A percentile compares a stretch with the other conserved stretches of the same genome.
These are phyloP conservation scores for Deakozyma indianensis DNA, from an alignment of 805 yeast genomes.

Conservation along the genomic window DNA sequence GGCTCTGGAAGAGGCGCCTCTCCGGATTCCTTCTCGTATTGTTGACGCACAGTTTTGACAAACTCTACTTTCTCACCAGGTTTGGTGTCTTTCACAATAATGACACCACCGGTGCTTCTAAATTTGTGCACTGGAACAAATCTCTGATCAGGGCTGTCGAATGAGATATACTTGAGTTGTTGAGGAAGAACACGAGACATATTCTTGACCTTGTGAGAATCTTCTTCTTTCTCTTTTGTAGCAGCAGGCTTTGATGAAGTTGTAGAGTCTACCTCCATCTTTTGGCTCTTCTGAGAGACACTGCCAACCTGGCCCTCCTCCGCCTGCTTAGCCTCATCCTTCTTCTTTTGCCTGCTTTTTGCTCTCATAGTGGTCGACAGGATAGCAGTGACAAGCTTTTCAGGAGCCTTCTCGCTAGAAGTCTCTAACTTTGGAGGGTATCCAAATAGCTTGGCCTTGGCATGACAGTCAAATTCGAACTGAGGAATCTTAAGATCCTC, in stretches of 20 bases:
- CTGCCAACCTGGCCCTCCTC: conserved; percentile 32
- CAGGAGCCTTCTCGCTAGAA: conserved; percentile 67
- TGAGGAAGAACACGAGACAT: conserved; percentile 81
- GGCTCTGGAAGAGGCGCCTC: conserved; percentile 35
- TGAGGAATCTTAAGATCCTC: conserved; percentile 79
- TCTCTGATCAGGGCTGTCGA: conserved; percentile 46
- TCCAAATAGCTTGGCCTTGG: conserved; percentile 64
- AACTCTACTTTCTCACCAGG: conserved; percentile 34
- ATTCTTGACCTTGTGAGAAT: conserved; percentile 48
- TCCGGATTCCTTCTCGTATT: conserved; percentile 59
- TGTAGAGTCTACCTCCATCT: conserved; percentile 26
- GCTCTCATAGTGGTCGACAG: conserved; percentile 88
- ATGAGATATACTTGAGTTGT: conserved; percentile 72
- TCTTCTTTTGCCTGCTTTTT: conserved; percentile 77
- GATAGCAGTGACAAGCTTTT: conserved; percentile 83
- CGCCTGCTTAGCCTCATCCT: conserved; percentile 36
- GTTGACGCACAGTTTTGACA: conserved; percentile 76
- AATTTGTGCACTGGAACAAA: conserved; percentile 58
- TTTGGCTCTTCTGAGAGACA: conserved; percentile 7
- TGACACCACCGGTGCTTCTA: conserved; percentile 28
- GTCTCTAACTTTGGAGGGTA: conserved; percentile 85
- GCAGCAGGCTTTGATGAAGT: conserved; percentile 22
- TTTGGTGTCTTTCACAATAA: conserved; percentile 17
- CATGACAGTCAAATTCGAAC: conserved; percentile 65
- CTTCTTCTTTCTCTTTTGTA: conserved; percentile 47